A percentile compares a stretch with the other conserved stretches of the same genome.
These are phyloP conservation scores for Pseudocohnilembus persalinus DNA, from an alignment of 169 alveolate genomes.

Conservation along the genomic window DNA sequence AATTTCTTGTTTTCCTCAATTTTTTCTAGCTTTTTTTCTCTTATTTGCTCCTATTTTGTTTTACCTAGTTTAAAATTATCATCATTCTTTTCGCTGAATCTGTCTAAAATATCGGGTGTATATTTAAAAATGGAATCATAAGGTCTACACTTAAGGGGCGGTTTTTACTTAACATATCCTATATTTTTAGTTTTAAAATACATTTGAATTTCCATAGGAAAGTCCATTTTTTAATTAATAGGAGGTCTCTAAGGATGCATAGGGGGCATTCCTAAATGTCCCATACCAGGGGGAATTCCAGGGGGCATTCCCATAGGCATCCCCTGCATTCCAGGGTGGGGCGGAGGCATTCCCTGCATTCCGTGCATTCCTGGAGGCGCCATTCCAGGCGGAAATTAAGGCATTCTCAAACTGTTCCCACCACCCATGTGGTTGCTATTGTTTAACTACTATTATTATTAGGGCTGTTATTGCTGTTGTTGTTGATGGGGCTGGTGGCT, in stretches of 20 bases:
- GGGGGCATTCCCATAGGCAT: conserved; percentile 29
- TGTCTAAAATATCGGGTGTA: conserved; percentile 19
- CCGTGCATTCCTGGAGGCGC: conserved; percentile 1
- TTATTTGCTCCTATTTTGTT: neutral
- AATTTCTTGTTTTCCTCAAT: conserved; percentile 9
- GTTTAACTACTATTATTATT: no score
- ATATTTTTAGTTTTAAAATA: conserved; percentile 16
- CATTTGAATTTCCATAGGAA: conserved; percentile 3
- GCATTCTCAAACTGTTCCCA: no score
- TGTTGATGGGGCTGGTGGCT: no score
- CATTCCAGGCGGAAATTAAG: neutral
- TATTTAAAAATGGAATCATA: conserved; percentile 22
- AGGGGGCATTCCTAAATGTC: conserved; percentile 5
- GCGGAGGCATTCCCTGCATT: neutral
- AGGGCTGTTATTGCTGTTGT: no score
- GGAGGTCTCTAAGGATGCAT: neutral
- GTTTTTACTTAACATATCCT: conserved; percentile 16
- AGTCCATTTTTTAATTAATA: neutral
- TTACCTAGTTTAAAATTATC: conserved; percentile 20
- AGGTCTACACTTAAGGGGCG: conserved; percentile 33
- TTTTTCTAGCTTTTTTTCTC: conserved; percentile 20
- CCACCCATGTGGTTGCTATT: no score
- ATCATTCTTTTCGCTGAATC: conserved; percentile 20
- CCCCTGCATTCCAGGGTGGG: neutral
- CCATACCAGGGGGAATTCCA: no score